Evolutionary conservation across 208 protist species (phyloP).

Genomic region (Angomonas deanei): DNA sequence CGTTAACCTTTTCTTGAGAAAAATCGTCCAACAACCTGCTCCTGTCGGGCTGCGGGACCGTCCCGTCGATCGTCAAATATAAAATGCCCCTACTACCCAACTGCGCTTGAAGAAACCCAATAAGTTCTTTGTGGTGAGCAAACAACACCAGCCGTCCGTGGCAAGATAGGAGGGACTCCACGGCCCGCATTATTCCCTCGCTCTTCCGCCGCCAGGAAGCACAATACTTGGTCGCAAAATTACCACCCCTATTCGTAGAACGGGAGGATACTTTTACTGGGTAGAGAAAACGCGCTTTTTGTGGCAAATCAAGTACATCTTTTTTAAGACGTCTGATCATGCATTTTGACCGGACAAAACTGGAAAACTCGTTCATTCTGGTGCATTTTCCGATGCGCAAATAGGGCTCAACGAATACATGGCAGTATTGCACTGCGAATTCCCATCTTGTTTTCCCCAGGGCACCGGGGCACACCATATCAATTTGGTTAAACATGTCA

Average conservation of each 20-base stretch:
- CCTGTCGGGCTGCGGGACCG: slow-evolving; percentile 30
- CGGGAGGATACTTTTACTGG: slow-evolving; percentile 20
- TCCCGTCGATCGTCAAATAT: slow-evolving; percentile 62
- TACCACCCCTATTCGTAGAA: neutral
- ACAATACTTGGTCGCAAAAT: slow-evolving; percentile 64
- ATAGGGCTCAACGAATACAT: slow-evolving; percentile 42
- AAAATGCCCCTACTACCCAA: slow-evolving; percentile 16
- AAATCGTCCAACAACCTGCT: slow-evolving; percentile 31
- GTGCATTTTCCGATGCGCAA: slow-evolving; percentile 34
- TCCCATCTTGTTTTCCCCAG: slow-evolving; percentile 51
- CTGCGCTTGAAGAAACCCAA: slow-evolving; percentile 31
- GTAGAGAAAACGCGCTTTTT: slow-evolving; percentile 59
- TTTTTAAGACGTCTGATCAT: slow-evolving; percentile 68
- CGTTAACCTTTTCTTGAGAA: slow-evolving; percentile 22
- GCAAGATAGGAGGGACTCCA: slow-evolving; percentile 50
- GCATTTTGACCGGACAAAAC: slow-evolving; percentile 34
- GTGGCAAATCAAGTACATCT: slow-evolving; percentile 70
- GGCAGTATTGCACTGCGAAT: slow-evolving; percentile 71
- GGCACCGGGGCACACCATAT: slow-evolving; percentile 47
- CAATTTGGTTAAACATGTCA: slow-evolving; percentile 76
- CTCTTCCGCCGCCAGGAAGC: slow-evolving; percentile 45
- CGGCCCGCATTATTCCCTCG: slow-evolving; percentile 48
- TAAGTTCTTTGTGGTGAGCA: slow-evolving; percentile 68
- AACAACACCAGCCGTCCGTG: slow-evolving; percentile 63
- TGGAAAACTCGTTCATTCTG: slow-evolving; percentile 39